Percentiles rank a stretch among this genome's conserved stretches.
Conservation (phyloP, 129 eudicot genomes). For the Pulicaria dysenterica region DNA sequence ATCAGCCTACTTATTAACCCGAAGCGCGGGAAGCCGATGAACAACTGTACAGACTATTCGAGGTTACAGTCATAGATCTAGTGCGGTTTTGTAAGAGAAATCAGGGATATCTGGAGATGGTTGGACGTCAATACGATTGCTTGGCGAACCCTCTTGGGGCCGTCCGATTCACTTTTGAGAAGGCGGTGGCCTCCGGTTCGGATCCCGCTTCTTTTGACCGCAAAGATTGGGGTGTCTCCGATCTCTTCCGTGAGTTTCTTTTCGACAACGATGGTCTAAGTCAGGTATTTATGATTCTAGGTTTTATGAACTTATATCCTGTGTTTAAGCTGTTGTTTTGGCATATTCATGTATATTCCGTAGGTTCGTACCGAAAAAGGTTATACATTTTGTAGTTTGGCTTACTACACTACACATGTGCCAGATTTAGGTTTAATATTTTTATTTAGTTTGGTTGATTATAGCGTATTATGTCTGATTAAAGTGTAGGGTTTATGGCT, state of each 20-base stretch:
- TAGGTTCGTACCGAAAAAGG: too few species aligned
- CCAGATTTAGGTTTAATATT: not conserved
- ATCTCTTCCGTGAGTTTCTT: constrained; percentile 66
- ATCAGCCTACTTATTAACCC: constrained; percentile 24
- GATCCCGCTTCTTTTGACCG: constrained; percentile 52
- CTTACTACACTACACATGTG: not conserved
- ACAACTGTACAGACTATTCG: not conserved
- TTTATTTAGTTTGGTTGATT: not conserved
- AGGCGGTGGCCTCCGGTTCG: constrained; percentile 51
- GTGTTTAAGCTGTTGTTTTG: not conserved
- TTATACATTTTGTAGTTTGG: not conserved
- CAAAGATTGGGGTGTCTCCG: constrained; percentile 76
- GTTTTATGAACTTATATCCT: constrained; percentile 8
- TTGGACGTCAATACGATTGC: constrained; percentile 77
- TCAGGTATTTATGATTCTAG: constrained; percentile 48
- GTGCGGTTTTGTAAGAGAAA: not conserved
- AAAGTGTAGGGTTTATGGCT: not conserved
- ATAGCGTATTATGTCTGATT: not conserved
- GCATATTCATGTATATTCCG: not conserved
- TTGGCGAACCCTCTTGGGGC: constrained; percentile 87
- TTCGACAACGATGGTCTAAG: constrained; percentile 45
- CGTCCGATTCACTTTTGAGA: constrained; percentile 77
- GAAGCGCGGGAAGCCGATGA: constrained; percentile 40
- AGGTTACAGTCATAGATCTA: not conserved
- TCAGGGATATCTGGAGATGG: constrained; percentile 44